phyloP scores from a whole-genome alignment of 768 basidiomycete genomes.

The Xerocomus potaroensis region DNA sequence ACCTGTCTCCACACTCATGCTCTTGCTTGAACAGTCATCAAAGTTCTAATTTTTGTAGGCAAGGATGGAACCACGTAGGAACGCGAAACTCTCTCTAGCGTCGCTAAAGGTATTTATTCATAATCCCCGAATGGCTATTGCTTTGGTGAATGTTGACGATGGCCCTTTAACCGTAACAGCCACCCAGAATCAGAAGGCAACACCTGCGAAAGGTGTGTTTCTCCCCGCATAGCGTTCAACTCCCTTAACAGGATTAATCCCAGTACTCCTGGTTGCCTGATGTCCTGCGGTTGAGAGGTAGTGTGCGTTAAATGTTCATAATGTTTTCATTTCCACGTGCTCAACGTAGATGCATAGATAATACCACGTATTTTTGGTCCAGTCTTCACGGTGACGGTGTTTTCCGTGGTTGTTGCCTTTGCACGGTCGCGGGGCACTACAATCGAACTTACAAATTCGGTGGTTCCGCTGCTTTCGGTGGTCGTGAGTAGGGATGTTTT shows the following conservation, averaged over 20 bases:
- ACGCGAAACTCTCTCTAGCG: slow-evolving; percentile 12
- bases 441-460: slow-evolving; percentile 71
- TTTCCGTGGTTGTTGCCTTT: slow-evolving; percentile 60
- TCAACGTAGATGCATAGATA: slow-evolving; percentile 42
- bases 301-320: slow-evolving; percentile 44
- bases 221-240: not conserved
- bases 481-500: slow-evolving; percentile 54
- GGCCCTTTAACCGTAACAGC: slow-evolving; percentile 19
- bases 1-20: no score
- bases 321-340: not conserved
- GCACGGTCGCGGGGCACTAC: slow-evolving; percentile 52
- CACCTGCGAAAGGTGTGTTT: slow-evolving; percentile 47
- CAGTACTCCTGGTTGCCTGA: slow-evolving; percentile 91
- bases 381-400: slow-evolving; percentile 78
- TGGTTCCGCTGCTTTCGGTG: slow-evolving; percentile 84
- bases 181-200: slow-evolving; percentile 46
- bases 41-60: slow-evolving; percentile 1
- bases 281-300: slow-evolving; percentile 78
- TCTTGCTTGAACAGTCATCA: not conserved
- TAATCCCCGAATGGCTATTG: not conserved
- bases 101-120: slow-evolving; percentile 25
- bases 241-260: slow-evolving; percentile 1
- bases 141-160: not conserved
- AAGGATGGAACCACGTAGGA: slow-evolving; percentile 24
- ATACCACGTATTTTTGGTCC: slow-evolving; percentile 72